Percentiles rank a stretch among this genome's conserved stretches.
Conservation (phyloP, 495 filamentous ascomycete genomes). For the Podospora didyma region DNA sequence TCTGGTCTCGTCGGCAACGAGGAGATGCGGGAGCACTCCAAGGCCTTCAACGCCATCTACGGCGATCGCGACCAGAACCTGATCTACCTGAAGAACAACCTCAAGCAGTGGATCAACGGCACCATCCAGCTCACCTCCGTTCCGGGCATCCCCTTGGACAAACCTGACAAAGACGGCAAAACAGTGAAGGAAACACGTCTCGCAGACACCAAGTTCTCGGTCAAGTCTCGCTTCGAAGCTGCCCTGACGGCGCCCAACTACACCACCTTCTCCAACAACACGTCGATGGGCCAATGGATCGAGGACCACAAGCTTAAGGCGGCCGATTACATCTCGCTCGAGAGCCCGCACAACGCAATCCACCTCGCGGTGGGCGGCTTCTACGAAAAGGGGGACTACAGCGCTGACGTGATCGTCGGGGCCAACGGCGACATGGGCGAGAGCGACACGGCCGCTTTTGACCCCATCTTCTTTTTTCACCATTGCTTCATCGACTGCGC, state of each 20-base stretch:
- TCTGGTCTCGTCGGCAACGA: conserved; percentile 15
- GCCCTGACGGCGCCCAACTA: conserved; percentile 25
- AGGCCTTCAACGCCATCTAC: conserved; percentile 22
- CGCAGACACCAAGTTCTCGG: too few species aligned
- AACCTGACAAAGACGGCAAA: neutral
- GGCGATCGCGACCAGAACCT: conserved; percentile 5
- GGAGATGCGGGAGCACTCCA: conserved; percentile 22
- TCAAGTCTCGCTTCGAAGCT: conserved; percentile 7
- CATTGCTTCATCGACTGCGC: conserved; percentile 26
- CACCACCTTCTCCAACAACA: conserved; percentile 23
- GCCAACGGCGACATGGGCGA: conserved; percentile 35
- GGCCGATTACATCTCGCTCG: conserved; percentile 12
- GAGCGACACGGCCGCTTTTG: conserved; percentile 29
- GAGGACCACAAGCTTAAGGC: neutral
- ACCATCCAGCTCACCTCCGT: conserved; percentile 13
- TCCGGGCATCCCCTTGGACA: neutral
- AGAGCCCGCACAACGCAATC: conserved; percentile 27
- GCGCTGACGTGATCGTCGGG: neutral
- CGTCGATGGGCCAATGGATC: conserved; percentile 20
- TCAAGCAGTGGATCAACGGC: conserved; percentile 4
- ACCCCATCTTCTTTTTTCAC: conserved; percentile 33
- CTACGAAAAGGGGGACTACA: conserved; percentile 5
- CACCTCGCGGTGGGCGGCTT: conserved; percentile 30
- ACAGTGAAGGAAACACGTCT: conserved; percentile 2
- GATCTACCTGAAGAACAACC: neutral